Percentiles rank a stretch among this genome's conserved stretches.
phyloP scores from a whole-genome alignment of 1,284 basidiomycete genomes.

The Farysia itapuensis region DNA sequence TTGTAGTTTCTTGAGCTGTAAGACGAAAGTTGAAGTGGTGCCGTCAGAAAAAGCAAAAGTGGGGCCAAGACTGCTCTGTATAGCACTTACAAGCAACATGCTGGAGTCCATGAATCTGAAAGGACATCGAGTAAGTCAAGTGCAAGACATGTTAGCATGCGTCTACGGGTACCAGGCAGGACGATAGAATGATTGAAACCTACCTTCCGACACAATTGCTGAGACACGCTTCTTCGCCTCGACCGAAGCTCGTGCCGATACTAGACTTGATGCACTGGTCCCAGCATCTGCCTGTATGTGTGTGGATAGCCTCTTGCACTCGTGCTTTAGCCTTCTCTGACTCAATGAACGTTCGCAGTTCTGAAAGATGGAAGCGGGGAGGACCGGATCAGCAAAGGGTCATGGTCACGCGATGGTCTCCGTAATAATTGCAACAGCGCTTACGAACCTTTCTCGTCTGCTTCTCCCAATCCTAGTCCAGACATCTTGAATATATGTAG shows the following conservation, averaged over 20 bases:
- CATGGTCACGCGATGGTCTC: not conserved
- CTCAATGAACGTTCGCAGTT: conserved; percentile 80
- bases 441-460: conserved; percentile 48
- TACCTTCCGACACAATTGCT: conserved; percentile 78
- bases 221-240: conserved; percentile 80
- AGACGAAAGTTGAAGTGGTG: no score
- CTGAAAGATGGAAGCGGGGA: conserved; percentile 58
- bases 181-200: no score
- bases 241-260: conserved; percentile 80
- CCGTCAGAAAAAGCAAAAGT: no score
- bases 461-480: conserved; percentile 35
- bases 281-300: conserved; percentile 57
- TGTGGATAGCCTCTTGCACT: conserved; percentile 67
- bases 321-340: conserved; percentile 83
- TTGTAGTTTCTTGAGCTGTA: no score
- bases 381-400: no score
- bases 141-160: no score
- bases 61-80: no score
- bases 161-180: no score
- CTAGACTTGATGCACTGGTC: conserved; percentile 79
- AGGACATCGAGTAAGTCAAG: no score
- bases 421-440: no score
- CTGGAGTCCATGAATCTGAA: conserved; percentile 91
- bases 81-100: conserved; percentile 58
- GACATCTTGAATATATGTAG: no score